These are phyloP conservation scores for Allium cepa DNA, from an alignment of 106 monocot genomes.

Conservation along the genomic window DNA sequence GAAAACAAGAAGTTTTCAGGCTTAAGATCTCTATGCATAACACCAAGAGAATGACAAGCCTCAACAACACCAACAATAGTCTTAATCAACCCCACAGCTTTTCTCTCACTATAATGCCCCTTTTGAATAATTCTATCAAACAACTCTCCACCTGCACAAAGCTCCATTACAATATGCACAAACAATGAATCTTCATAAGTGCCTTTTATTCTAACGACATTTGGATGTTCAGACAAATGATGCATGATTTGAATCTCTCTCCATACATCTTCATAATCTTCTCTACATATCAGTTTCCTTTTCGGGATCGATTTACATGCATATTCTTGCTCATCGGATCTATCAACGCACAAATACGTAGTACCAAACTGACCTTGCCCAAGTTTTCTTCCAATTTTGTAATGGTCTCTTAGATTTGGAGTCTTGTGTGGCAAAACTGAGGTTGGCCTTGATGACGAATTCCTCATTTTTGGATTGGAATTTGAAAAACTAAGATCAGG, in stretches of 20 bases:
- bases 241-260: constrained; percentile 74
- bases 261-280: constrained; percentile 56
- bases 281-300: constrained; percentile 60
- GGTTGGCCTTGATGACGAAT: constrained; percentile 24
- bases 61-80: constrained; percentile 79
- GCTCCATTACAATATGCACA: constrained; percentile 64
- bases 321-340: constrained; percentile 39
- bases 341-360: constrained; percentile 60
- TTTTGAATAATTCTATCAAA: constrained; percentile 64
- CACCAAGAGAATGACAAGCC: constrained; percentile 81
- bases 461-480: constrained; percentile 10
- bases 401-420: constrained; percentile 60
- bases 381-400: constrained; percentile 64
- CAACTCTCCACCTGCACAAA: constrained; percentile 49
- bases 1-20: constrained; percentile 81
- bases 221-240: constrained; percentile 60
- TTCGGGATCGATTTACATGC: constrained; percentile 93
- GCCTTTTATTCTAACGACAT: constrained; percentile 72
- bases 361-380: constrained; percentile 84
- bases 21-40: constrained; percentile 90
- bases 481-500: neutral
- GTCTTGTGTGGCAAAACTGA: constrained; percentile 66
- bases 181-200: constrained; percentile 64
- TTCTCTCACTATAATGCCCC: constrained; percentile 75
- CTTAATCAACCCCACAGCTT: constrained; percentile 65